Evolutionary conservation across 768 basidiomycete genomes (phyloP).

Genomic region (Lentinula raphanica): DNA sequence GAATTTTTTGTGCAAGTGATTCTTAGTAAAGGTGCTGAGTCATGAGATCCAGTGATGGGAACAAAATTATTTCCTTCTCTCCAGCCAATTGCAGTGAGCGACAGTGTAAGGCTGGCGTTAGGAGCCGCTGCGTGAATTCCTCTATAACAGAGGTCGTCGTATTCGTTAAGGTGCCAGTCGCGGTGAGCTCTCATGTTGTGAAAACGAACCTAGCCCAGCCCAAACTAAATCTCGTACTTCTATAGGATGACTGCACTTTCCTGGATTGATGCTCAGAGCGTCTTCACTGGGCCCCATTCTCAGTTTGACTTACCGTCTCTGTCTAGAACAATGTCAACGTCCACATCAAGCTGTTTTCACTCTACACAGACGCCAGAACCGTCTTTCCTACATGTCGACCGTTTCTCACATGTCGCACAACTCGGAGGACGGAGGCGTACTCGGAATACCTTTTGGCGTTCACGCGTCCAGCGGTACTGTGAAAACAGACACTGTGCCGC

Average conservation of each 20-base stretch:
- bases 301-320: conserved; percentile 5
- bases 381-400: neutral
- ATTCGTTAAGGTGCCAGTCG: conserved; percentile 31
- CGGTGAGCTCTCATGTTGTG: conserved; percentile 30
- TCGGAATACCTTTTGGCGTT: neutral
- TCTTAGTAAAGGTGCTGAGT: neutral
- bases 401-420: neutral
- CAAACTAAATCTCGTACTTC: conserved; percentile 4
- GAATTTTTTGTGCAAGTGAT: neutral
- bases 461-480: neutral
- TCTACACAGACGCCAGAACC: neutral
- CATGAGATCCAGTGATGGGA: neutral
- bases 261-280: conserved; percentile 77
- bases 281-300: conserved; percentile 64
- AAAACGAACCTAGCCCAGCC: neutral
- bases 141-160: neutral
- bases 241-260: conserved; percentile 66
- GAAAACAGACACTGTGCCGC: neutral
- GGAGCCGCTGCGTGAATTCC: neutral
- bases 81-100: neutral
- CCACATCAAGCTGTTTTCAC: neutral
- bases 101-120: neutral
- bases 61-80: neutral
- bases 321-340: neutral
- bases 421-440: neutral